Conservation (phyloP, 106 monocot species). For the Dioscorea zingiberensis region DNA sequence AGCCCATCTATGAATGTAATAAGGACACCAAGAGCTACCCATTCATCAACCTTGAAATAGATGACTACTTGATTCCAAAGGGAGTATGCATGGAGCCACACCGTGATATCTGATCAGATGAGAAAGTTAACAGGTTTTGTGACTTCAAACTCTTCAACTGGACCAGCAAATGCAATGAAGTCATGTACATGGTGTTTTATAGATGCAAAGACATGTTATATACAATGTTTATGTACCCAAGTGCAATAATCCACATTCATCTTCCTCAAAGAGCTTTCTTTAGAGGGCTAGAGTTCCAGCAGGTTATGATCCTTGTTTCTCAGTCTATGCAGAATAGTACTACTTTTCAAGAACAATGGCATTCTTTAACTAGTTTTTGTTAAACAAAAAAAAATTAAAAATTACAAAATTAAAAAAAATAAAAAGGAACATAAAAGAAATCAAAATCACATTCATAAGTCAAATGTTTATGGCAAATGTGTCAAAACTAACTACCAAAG, state of each 20-base stretch:
- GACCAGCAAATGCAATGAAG: no score
- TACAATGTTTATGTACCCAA: constrained; percentile 80
- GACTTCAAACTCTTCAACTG: constrained; percentile 44
- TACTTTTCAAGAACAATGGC: no score
- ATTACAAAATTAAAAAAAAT: no score
- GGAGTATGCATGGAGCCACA: constrained; percentile 88
- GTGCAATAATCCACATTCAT: constrained; percentile 34
- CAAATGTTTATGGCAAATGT: no score
- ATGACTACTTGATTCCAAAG: constrained; percentile 55
- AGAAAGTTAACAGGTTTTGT: constrained; percentile 29
- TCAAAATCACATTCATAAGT: no score
- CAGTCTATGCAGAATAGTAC: constrained; percentile 53
- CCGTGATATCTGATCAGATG: constrained; percentile 67
- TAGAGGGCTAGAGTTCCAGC: constrained; percentile 30
- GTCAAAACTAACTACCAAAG: no score
- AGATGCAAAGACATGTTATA: constrained; percentile 68
- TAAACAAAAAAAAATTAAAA: no score
- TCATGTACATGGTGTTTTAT: no score
- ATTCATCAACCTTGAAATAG: constrained; percentile 61
- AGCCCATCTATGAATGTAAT: constrained; percentile 60
- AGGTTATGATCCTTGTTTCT: constrained; percentile 79
- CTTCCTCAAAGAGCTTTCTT: constrained; percentile 12
- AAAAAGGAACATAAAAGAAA: no score
- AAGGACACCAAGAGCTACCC: constrained; percentile 27
- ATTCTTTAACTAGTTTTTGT: no score